A percentile compares a stretch with the other conserved stretches of the same genome.
Conservation (phyloP, 1,139 yeast genomes). For the Keqinozyma sinolaborantium region DNA sequence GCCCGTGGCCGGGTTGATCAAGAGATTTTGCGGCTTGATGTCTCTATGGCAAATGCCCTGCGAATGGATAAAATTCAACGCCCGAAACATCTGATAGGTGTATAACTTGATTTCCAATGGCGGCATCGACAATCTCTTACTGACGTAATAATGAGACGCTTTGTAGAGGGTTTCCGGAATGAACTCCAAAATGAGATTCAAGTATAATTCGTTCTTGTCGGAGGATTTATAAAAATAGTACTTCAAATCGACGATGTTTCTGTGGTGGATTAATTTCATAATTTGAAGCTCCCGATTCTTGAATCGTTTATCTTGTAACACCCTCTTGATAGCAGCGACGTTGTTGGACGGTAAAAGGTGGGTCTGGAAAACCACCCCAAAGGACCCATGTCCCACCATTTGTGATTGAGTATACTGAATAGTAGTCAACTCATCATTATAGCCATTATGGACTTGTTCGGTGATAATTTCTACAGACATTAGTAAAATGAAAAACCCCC, state of each 20-base stretch:
- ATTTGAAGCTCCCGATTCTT: slow-evolving; percentile 95
- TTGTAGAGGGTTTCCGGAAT: slow-evolving; percentile 94
- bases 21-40: slow-evolving; percentile 74
- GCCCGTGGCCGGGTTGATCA: slow-evolving; percentile 67
- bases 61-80: slow-evolving; percentile 87
- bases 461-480: slow-evolving; percentile 57
- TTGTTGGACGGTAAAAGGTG: slow-evolving; percentile 72
- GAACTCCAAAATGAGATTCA: slow-evolving; percentile 84
- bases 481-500: slow-evolving; percentile 21
- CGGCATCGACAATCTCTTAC: slow-evolving; percentile 82
- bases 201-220: slow-evolving; percentile 74
- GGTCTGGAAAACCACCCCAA: slow-evolving; percentile 93
- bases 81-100: slow-evolving; percentile 88
- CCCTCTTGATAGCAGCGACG: slow-evolving; percentile 89
- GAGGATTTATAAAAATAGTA: slow-evolving; percentile 86
- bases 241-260: slow-evolving; percentile 82
- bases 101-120: slow-evolving; percentile 82
- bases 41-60: slow-evolving; percentile 94
- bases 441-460: slow-evolving; percentile 74
- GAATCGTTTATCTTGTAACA: slow-evolving; percentile 90
- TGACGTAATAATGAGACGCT: slow-evolving; percentile 78
- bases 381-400: slow-evolving; percentile 96
- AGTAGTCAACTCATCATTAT: slow-evolving; percentile 58
- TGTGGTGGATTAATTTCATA: slow-evolving; percentile 85
- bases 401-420: slow-evolving; percentile 70